Base-by-base conservation (phyloP, 1,284 basidiomycete species). In the Xanthoconium separans region DNA sequence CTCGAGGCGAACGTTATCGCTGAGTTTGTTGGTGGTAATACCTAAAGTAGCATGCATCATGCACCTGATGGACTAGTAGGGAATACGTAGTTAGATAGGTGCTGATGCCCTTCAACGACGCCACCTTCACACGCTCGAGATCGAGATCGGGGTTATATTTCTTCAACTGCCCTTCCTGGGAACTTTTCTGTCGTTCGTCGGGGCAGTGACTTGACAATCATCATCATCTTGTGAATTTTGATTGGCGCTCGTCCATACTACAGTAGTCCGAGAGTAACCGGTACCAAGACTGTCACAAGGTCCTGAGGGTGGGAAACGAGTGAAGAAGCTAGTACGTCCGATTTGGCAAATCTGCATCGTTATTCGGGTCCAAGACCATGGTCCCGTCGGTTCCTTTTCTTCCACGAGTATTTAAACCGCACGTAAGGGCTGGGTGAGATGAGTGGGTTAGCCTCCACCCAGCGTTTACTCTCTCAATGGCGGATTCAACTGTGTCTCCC, bases 301-400 rank as follows among this genome's bases (percentile, higher is more conserved):
- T n/a, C n/a, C n/a, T n/a, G n/a, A n/a, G n/a, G n/a, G n/a, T n/a
- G 59, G 36, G 59, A 61, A 60, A 34, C 30, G 18, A 7, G 15
- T 6, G n/a, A 4, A 8, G 3, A 20, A 20, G 11, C 18, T 20
- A 20, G n/a, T n/a, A 2, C 4, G 37, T 29, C 22, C 6, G 36
- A 50, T 39, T 62, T 42, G 24, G 27, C n/a, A 20, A 29, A 33
- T 16, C 13, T 24, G 33, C 6, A 44, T 46, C 58, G 51, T 37
- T 61, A 9, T 60, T 65, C 62, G 66, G 62, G 20, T 44, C 64
- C 63, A 42, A 3, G 0, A 4, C 27, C 22, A 15, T 43, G 45
- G 52, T 3, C n/a, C 34, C n/a, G 37, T 53, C 29, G 3, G 36
- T 44, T 58, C 34, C 33, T 40, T 51, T 54, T 31, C 33, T 50